Conservation (phyloP, 2,329 filamentous ascomycete genomes). For the Fusarium sp. region DNA sequence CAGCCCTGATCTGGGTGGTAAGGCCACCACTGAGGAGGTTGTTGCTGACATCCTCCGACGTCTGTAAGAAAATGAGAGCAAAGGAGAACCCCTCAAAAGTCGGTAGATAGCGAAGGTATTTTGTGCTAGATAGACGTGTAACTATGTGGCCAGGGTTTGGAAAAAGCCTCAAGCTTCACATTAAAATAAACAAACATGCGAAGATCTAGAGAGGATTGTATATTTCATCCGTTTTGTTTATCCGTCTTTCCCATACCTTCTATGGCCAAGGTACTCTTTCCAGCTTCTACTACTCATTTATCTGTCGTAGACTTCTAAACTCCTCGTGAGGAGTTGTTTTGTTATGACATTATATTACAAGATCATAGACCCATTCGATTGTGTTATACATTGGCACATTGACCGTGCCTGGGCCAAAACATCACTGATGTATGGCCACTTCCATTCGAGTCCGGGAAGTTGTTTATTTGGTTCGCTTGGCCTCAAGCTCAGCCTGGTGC, state of each 20-base stretch:
- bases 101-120: slow-evolving; percentile 11
- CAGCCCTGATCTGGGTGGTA: slow-evolving; percentile 91
- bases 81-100: slow-evolving; percentile 10
- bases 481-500: slow-evolving; percentile 69
- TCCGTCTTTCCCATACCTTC: slow-evolving; percentile 25
- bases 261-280: slow-evolving; percentile 2
- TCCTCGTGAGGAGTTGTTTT: slow-evolving; percentile 16
- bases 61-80: slow-evolving; percentile 68
- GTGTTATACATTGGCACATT: slow-evolving; percentile 42
- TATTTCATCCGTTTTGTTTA: slow-evolving; percentile 37
- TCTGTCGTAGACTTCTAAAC: slow-evolving; percentile 34
- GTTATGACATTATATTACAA: slow-evolving; percentile 46
- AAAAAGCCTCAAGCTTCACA: slow-evolving; percentile 8
- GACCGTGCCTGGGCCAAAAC: slow-evolving; percentile 15
- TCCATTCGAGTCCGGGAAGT: slow-evolving; percentile 1
- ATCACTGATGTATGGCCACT: slow-evolving; percentile 8
- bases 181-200: slow-evolving; percentile 7
- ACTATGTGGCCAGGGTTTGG: not conserved
- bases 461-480: slow-evolving; percentile 65
- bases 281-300: slow-evolving; percentile 28
- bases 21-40: slow-evolving; percentile 86
- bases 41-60: slow-evolving; percentile 87
- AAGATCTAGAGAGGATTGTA: slow-evolving; percentile 43
- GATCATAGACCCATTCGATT: slow-evolving; percentile 39
- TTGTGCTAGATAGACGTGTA: not conserved